Evolutionary conservation across 805 yeast species (phyloP).

Genomic region (Maudiozyma bulderi): DNA sequence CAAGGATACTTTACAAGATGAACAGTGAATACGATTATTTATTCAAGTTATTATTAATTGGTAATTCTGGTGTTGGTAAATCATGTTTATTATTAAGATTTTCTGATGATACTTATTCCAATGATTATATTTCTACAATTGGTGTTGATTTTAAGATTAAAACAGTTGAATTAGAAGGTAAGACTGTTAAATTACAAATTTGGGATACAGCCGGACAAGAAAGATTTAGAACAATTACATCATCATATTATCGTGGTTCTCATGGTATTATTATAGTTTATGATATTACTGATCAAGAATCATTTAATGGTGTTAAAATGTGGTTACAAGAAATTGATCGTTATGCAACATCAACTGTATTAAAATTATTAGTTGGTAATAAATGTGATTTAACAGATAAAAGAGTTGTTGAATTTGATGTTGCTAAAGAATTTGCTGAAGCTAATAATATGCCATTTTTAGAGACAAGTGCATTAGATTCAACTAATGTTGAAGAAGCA

Average conservation of each 20-base stretch:
- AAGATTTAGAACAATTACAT: constrained; percentile 93
- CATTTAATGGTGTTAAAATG: constrained; percentile 91
- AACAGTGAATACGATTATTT: constrained; percentile 95
- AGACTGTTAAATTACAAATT: constrained; percentile 92
- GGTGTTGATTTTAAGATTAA: constrained; percentile 93
- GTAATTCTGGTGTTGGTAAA: constrained; percentile 98
- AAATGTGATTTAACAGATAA: constrained; percentile 90
- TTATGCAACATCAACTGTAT: constrained; percentile 95
- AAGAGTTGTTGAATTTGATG: constrained; percentile 90
- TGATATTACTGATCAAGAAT: constrained; percentile 95
- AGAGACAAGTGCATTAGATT: constrained; percentile 91
- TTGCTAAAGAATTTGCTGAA: constrained; percentile 96
- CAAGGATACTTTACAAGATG: no score
- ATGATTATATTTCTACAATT: constrained; percentile 92
- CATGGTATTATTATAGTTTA: constrained; percentile 97
- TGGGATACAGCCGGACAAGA: constrained; percentile 99
- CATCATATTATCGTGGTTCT: constrained; percentile 96
- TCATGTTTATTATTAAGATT: constrained; percentile 90
- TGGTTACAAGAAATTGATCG: constrained; percentile 98
- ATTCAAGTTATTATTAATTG: constrained; percentile 88
- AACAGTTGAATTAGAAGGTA: constrained; percentile 90
- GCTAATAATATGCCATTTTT: constrained; percentile 82
- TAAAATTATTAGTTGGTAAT: constrained; percentile 92
- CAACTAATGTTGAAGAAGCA: constrained; percentile 97
- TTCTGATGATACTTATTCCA: constrained; percentile 95